Conservation (phyloP, 805 yeast species). For the Lachancea dasiensis region DNA sequence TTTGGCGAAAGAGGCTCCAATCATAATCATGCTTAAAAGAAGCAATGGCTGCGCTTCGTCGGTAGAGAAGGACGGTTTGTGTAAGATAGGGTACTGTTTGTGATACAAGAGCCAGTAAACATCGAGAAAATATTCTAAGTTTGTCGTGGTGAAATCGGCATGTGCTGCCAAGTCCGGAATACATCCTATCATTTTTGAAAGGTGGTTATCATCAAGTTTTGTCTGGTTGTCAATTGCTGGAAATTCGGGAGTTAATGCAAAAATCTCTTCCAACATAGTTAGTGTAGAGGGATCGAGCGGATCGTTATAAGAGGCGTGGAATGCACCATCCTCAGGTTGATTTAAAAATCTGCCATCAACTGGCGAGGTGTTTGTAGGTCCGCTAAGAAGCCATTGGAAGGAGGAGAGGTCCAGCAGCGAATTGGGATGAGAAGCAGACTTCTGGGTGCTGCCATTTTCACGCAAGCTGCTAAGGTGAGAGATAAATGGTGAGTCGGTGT, state of each 20-base stretch:
- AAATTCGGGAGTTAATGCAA: constrained; percentile 10
- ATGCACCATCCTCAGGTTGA: constrained; percentile 11
- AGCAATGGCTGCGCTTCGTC: constrained; percentile 8
- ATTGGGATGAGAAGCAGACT: too few species aligned
- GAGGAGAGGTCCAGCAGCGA: too few species aligned
- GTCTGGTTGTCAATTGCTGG: constrained; percentile 10
- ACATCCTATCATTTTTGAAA: constrained; percentile 6
- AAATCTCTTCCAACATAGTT: constrained; percentile 9
- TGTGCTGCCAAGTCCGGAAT: constrained; percentile 6
- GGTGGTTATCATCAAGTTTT: constrained; percentile 7
- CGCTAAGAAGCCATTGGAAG: constrained; percentile 10
- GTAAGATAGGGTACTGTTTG: constrained; percentile 10
- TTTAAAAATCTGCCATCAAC: constrained; percentile 5
- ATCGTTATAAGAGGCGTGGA: constrained; percentile 6
- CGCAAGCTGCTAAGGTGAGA: too few species aligned
- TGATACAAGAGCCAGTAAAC: constrained; percentile 11
- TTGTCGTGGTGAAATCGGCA: constrained; percentile 6
- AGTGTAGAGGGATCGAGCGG: constrained; percentile 9
- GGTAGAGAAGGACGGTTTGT: constrained; percentile 10
- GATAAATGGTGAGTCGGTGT: too few species aligned
- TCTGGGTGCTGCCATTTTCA: too few species aligned
- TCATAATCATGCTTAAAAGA: constrained; percentile 10
- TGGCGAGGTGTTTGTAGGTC: constrained; percentile 2
- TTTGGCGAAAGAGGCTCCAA: constrained; percentile 10
- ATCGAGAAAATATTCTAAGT: constrained; percentile 9